Evolutionary conservation across 148 eudicot species (phyloP), one percentile per base, ranked within the genome.

Genomic region (Tetragonia tetragonoides): DNA sequence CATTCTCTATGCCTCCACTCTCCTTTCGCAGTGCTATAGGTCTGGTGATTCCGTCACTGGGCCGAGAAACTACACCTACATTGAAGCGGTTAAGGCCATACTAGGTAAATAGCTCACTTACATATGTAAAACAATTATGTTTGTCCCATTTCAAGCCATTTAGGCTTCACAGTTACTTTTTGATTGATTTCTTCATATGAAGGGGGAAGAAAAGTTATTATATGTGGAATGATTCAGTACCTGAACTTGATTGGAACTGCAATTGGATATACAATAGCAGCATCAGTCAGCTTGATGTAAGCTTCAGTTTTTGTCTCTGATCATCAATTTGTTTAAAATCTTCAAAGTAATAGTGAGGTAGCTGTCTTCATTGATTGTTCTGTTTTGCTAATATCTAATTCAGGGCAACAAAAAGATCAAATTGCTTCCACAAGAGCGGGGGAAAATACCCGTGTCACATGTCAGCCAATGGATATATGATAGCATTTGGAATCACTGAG

Each of bases 381-480:
- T 44, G 47, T 44, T 44, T 44, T 44, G 47, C 9, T 44, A 28
- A 44, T 44, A 3, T 15, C 28, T 51, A 54, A 51, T 72, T 39
- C 81, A 90, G 92, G 92, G 91, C 92, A 18, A 76, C 88, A 24
- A 87, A 87, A 79, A 87, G 88, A 69, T 86, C 91, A 8, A 86
- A 84, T 64, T 90, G 94, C 59, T 90, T 84, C 79, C 90, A 90
- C 78, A 61, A 75, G 3, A 88, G 86, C 24, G 83, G 85, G 2
- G 84, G 77, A 46, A 75, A 80, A 7, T 60, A 84, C 62, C 85
- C 83, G 15, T 90, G 92, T 71, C 81, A 82, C 40, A 56, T 87
- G 28, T 85, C 92, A 44, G 82, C 86, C 68, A 90, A 64, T 66
- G 90, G 88, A 6, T 90, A 87, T 79, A 90, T 90, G 92, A 84